Base-by-base conservation (phyloP, 2,329 filamentous ascomycete species). In the Fusarium sp. region DNA sequence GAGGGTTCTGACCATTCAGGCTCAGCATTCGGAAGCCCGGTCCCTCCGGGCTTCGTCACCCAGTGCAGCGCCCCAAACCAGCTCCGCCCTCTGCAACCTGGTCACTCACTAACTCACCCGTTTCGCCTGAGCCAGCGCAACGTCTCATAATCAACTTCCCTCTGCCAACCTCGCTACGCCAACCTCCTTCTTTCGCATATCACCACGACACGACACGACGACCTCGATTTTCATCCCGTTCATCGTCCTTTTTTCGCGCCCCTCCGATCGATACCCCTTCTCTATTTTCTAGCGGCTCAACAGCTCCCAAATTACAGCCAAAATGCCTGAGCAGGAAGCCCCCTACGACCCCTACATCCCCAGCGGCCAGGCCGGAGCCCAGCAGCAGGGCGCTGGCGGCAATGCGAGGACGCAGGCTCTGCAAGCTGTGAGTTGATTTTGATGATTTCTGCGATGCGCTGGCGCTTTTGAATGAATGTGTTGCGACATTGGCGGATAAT, bases 281-380 rank as follows among this genome's bases (percentile, higher is more conserved):
- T 49, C 41, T 54, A 50, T 62, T 58, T 54, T 53, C 62, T 48
- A 64, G 59, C 53, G 34, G 46, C 36, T 46, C 25, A 40, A 45
- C 32, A 36, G 13, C 15, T 25, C 49, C 44, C 24, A 52, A 56
- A 45, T 48, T 41, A 51, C 55, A 57, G 45, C 49, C 70, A 78
- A 66, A 71, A 86, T 86, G 84, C 78, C 84, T 69, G 79, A 79
- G 73, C 78, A 81, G 68, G 81, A 85, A 57, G 79, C 83, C 75
- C 91, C 91, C 69, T 96, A 96, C 79, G 92, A 96, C 80, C 92
- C 92, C 65, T 96, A 95, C 81, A 93, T 94, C 78, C 92, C 92
- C 74, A 87, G 85, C 75, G 88, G 87, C 78, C 83, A 84, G 78
- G 77, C 79, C 61, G 77, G 69, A 50, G 72, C 71, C 57, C 76